phyloP scores from a whole-genome alignment of 2,329 filamentous ascomycete species.

The Pestalotiopsis sp. region DNA sequence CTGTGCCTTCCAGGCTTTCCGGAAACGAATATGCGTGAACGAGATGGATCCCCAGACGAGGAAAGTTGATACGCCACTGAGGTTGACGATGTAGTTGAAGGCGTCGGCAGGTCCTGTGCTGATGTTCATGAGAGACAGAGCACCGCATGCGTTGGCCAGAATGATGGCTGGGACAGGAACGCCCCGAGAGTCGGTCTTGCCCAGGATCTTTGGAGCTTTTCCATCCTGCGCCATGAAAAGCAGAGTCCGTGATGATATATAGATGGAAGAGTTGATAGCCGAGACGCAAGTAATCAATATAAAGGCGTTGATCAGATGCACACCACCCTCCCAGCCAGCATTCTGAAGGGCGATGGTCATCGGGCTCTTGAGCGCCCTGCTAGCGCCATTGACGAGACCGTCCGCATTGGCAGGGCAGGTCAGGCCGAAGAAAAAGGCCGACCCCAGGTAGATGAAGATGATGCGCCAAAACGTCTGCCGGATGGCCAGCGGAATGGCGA shows the following conservation, averaged over 20 bases:
- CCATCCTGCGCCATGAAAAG: conserved; percentile 75
- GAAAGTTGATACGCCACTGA: conserved; percentile 71
- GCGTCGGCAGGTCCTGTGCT: conserved; percentile 67
- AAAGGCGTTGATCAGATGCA: conserved; percentile 78
- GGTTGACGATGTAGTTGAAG: conserved; percentile 71
- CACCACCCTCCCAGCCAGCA: conserved; percentile 73
- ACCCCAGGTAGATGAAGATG: conserved; percentile 67
- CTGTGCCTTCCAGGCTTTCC: conserved; percentile 62
- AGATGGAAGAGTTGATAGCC: conserved; percentile 75
- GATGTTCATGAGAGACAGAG: conserved; percentile 76
- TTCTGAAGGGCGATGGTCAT: conserved; percentile 76
- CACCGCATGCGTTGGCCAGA: conserved; percentile 71
- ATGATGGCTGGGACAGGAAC: conserved; percentile 63
- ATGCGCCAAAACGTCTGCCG: conserved; percentile 65
- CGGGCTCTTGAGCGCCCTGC: conserved; percentile 69
- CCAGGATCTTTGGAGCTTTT: conserved; percentile 71
- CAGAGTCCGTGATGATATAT: conserved; percentile 75
- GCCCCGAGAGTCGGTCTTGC: conserved; percentile 67
- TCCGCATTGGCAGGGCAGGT: conserved; percentile 71
- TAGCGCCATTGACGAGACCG: conserved; percentile 62
- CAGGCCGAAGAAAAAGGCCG: conserved; percentile 74
- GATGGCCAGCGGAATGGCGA: conserved; percentile 59
- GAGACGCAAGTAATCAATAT: conserved; percentile 74
- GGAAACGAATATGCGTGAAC: conserved; percentile 73
- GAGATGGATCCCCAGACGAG: conserved; percentile 73